phyloP scores from a whole-genome alignment of 2,329 filamentous ascomycete genomes.

The Hymenoscyphus fructigenus region DNA sequence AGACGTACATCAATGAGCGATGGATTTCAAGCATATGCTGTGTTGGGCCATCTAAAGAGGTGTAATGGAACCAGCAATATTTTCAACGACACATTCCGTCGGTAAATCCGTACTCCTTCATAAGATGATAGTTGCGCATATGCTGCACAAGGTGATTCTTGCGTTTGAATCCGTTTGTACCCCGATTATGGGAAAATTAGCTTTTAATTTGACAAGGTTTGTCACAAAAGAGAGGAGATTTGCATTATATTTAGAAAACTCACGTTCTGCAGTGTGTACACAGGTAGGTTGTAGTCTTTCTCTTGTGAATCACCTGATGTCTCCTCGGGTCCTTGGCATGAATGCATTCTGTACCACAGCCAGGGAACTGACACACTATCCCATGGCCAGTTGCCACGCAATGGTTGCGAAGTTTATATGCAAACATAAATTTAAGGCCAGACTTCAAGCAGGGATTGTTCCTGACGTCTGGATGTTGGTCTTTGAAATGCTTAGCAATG shows the following conservation, averaged over 20 bases:
- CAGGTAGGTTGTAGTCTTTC: constrained; percentile 21
- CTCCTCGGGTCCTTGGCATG: constrained; percentile 22
- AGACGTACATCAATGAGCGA: neutral
- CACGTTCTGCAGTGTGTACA: constrained; percentile 37
- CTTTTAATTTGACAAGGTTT: too few relatives aligned
- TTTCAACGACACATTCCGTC: neutral
- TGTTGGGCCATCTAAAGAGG: neutral
- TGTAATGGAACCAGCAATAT: neutral
- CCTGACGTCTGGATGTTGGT: neutral
- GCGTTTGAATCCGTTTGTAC: constrained; percentile 38
- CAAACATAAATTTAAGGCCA: neutral
- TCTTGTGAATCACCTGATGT: constrained; percentile 27
- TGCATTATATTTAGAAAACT: neutral
- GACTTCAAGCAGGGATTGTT: neutral
- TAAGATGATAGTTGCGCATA: constrained; percentile 38
- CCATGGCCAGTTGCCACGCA: neutral
- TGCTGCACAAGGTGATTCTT: constrained; percentile 42
- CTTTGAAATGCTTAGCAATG: neutral
- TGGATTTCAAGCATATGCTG: neutral
- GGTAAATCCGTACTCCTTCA: constrained; percentile 20
- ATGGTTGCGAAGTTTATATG: neutral
- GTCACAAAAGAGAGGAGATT: too few relatives aligned
- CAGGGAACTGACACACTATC: constrained; percentile 13
- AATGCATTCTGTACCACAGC: constrained; percentile 9
- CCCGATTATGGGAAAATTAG: constrained; percentile 26